These are phyloP conservation scores for Helicostylum pulchrum DNA, from an alignment of 192 early-diverging fungal genomes.

Conservation along the genomic window DNA sequence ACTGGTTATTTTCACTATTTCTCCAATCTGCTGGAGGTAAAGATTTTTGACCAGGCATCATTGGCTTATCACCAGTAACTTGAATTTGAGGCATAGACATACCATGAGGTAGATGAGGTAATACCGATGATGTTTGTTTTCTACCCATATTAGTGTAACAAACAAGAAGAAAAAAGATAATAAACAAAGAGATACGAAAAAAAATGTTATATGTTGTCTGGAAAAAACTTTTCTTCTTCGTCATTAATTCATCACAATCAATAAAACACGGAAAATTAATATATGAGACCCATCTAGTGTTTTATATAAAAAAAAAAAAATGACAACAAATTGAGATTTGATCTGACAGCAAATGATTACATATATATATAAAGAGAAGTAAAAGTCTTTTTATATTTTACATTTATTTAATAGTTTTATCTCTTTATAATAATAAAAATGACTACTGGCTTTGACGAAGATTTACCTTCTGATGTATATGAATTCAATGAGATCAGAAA, in stretches of 20 bases:
- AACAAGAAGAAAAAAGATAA: neutral
- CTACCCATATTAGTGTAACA: neutral
- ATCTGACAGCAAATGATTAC: neutral
- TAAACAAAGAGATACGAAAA: neutral
- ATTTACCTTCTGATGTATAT: constrained; percentile 35
- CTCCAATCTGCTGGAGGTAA: constrained; percentile 4
- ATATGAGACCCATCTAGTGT: neutral
- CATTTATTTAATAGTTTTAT: constrained; percentile 3
- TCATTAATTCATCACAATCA: too few species aligned
- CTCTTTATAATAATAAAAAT: constrained; percentile 15
- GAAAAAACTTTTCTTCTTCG: neutral
- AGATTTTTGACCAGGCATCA: constrained; percentile 7
- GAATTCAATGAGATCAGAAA: constrained; percentile 35
- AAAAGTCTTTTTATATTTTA: neutral
- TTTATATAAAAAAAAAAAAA: too few species aligned
- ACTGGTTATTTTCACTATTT: neutral
- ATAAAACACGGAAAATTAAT: constrained; percentile 6
- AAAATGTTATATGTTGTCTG: neutral
- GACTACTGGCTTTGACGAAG: constrained; percentile 38
- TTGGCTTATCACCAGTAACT: neutral
- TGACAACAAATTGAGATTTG: neutral
- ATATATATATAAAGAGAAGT: neutral
- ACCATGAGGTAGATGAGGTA: constrained; percentile 24
- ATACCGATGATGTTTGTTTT: neutral
- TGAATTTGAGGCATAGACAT: constrained; percentile 11